These are phyloP conservation scores for Xerocomellus dryophilus DNA, from an alignment of 768 basidiomycete genomes.

Conservation along the genomic window DNA sequence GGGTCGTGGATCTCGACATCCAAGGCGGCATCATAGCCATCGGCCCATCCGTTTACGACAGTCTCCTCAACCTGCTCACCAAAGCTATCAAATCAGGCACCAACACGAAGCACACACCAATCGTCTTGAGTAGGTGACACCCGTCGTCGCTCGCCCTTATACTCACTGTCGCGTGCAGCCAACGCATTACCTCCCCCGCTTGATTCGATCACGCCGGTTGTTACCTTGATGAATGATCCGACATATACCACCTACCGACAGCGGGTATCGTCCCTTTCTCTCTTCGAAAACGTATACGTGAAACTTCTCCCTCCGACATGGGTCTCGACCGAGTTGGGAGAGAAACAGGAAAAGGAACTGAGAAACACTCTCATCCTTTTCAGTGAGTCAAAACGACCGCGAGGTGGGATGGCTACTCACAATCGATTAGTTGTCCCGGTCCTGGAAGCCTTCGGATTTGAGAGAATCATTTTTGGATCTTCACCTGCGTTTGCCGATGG, in stretches of 20 bases:
- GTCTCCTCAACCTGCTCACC: constrained; percentile 66
- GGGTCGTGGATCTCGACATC: constrained; percentile 70
- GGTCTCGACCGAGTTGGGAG: constrained; percentile 47
- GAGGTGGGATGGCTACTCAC: background rate
- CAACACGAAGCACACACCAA: constrained; percentile 43
- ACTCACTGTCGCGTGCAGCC: constrained; percentile 41
- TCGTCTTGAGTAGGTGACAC: constrained; percentile 57
- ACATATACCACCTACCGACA: constrained; percentile 71
- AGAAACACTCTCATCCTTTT: constrained; percentile 80
- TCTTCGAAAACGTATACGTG: constrained; percentile 67
- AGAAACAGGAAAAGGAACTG: constrained; percentile 42
- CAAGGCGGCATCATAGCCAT: constrained; percentile 45
- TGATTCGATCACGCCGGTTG: constrained; percentile 65
- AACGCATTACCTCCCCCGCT: constrained; percentile 80
- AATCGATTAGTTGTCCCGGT: constrained; percentile 64
- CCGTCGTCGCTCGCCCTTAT: background rate
- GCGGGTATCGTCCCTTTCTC: constrained; percentile 67
- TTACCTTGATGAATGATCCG: constrained; percentile 77
- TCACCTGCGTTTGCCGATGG: constrained; percentile 56
- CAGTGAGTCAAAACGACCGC: constrained; percentile 46
- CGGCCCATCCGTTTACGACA: constrained; percentile 56
- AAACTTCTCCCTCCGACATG: constrained; percentile 78
- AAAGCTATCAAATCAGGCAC: constrained; percentile 46
- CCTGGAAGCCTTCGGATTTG: constrained; percentile 80
- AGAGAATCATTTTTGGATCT: constrained; percentile 81